phyloP scores from a whole-genome alignment of 2,329 filamentous ascomycete species.

The Pezicula neosporulosa region DNA sequence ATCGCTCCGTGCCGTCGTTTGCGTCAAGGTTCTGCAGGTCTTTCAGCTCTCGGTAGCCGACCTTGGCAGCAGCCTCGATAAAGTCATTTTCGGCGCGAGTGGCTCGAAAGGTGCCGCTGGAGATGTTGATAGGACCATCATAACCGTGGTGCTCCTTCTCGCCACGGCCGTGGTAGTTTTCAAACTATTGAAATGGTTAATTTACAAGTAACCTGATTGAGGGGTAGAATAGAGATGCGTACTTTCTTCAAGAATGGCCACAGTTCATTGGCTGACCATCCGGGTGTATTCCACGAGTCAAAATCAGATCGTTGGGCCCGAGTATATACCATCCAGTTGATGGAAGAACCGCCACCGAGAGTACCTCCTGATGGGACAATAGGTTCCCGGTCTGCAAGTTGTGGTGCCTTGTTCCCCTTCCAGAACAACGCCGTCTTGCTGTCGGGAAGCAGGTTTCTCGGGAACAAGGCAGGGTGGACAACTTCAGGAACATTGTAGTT shows the following conservation, averaged over 20 bases:
- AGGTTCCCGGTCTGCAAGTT: constrained; percentile 35
- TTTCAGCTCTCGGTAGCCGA: constrained; percentile 46
- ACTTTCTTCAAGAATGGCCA: constrained; percentile 46
- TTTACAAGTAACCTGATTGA: background rate
- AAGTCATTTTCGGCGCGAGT: constrained; percentile 41
- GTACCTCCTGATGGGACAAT: constrained; percentile 30
- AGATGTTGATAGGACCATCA: constrained; percentile 50
- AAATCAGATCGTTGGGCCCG: constrained; percentile 40
- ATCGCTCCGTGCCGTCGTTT: constrained; percentile 30
- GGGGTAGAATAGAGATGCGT: background rate
- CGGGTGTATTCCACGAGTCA: constrained; percentile 45
- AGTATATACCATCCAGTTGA: constrained; percentile 32
- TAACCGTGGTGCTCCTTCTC: constrained; percentile 39
- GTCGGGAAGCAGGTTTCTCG: constrained; percentile 37
- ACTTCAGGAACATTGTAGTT: constrained; percentile 41
- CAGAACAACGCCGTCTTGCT: constrained; percentile 43
- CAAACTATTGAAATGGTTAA: constrained; percentile 35
- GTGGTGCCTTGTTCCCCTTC: constrained; percentile 35
- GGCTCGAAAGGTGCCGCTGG: constrained; percentile 39
- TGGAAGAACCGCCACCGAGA: constrained; percentile 41
- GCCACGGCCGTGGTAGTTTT: constrained; percentile 41
- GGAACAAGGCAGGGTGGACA: constrained; percentile 41
- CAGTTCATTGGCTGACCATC: constrained; percentile 46
- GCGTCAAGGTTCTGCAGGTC: constrained; percentile 46
- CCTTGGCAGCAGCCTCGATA: constrained; percentile 38